Evolutionary conservation across 352 stramenopile species (phyloP).

Genomic region (Pythium aristosporum): DNA sequence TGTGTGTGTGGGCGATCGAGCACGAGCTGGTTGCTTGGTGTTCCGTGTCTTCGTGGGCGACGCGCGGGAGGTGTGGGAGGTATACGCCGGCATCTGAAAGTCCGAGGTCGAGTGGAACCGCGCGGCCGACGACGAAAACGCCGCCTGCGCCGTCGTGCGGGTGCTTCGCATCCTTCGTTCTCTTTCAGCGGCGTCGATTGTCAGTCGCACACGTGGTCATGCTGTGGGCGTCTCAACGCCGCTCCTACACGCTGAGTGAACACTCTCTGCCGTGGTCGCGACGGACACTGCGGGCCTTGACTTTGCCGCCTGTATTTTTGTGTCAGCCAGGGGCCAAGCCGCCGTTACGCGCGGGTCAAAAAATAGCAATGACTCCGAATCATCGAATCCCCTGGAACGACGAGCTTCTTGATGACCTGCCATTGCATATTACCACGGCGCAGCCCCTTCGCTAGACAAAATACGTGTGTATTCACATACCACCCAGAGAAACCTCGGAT

Average conservation of each 20-base stretch:
- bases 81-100: conserved; percentile 47
- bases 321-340: neutral
- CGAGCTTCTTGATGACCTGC: neutral
- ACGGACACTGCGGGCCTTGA: neutral
- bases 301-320: neutral
- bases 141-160: neutral
- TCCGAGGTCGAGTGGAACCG: conserved; percentile 10
- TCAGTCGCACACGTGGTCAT: neutral
- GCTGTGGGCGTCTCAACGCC: too few relatives aligned
- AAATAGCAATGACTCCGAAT: neutral
- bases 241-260: too few relatives aligned
- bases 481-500: neutral
- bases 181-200: neutral
- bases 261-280: neutral
- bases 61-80: conserved; percentile 33
- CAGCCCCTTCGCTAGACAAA: neutral
- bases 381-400: neutral
- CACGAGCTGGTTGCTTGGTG: neutral
- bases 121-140: conserved; percentile 11
- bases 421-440: neutral
- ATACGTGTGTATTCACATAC: conserved; percentile 4
- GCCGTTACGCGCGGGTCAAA: conserved; percentile 2
- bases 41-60: conserved; percentile 25
- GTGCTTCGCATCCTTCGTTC: conserved; percentile 6
- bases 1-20: neutral